Evolutionary conservation across 768 basidiomycete genomes (phyloP), one percentile per base, ranked within the genome.

Genomic region (Rhodotorula kratochvilovae): DNA sequence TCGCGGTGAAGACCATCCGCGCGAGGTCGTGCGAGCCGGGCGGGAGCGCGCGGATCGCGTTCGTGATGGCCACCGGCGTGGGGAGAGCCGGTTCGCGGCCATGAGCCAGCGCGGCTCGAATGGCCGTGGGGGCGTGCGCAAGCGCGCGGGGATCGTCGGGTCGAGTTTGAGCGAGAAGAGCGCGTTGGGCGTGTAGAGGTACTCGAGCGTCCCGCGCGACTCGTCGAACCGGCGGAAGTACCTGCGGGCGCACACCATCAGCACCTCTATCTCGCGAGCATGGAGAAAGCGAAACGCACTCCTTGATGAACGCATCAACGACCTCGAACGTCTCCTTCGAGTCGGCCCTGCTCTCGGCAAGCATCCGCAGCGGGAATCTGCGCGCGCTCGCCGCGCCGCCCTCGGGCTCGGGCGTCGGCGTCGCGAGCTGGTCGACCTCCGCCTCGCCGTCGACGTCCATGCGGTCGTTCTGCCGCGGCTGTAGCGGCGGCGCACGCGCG

Each of bases 161-260:
- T 50, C 53, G 46, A 66, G 23, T 23, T 57, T 59, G 63, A 72
- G 58, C 27, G 72, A 67, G 68, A 74, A 70, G 61, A 65, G 31
- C 2, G 72, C 72, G 45, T 63, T 54, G 35, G 29, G 27, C 12
- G 65, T 70, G 68, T 74, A 74, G 21, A 74, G 29, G 12, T 25
- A 25, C 25, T 70, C 72, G 58, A 74, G 66, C 25, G 68, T 36
- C 16, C 45, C 54, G 15, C 72, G 56, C 5, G 61, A 39, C 23
- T 50, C 51, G 53, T 74, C 72, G 62, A 74, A 74, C 2, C 66
- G 65, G 31, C 57, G 54, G 45, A 67, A 70, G 66, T 70, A 74
- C 31, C 68, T 74, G 72, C 43, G 50, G 42, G 50, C 27, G 29
- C 53, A 54, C 15, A 5, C 13, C 29, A 15, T 39, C 50, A 25